Percentiles rank a stretch among this genome's conserved stretches.
phyloP scores from a whole-genome alignment of 768 basidiomycete species.

The Hypholoma fasciculare region DNA sequence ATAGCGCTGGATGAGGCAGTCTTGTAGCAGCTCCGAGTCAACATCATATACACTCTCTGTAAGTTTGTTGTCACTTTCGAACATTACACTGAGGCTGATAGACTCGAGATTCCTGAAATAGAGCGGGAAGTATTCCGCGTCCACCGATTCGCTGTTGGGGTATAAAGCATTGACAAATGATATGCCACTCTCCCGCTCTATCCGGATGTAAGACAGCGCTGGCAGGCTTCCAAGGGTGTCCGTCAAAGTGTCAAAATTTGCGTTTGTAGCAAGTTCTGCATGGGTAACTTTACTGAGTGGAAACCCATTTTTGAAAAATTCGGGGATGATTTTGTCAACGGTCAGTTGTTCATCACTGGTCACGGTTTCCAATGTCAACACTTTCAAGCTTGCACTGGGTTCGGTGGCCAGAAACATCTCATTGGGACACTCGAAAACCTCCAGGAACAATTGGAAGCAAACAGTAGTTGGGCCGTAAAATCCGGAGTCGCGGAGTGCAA shows the following conservation, averaged over 20 bases:
- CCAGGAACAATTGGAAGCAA: neutral
- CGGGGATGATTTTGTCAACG: too few relatives aligned
- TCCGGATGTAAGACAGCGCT: neutral
- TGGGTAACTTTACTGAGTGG: too few relatives aligned
- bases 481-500: neutral
- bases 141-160: neutral
- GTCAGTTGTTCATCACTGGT: too few relatives aligned
- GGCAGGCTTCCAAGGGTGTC: neutral
- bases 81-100: neutral
- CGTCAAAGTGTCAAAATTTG: neutral
- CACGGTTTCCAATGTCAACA: neutral
- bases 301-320: too few relatives aligned
- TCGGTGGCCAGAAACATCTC: too few relatives aligned
- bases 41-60: neutral
- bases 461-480: neutral
- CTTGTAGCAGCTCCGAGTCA: slow-evolving; percentile 2
- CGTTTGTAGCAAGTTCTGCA: neutral
- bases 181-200: neutral
- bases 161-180: neutral
- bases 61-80: neutral
- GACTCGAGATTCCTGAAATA: neutral
- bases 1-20: slow-evolving; percentile 30
- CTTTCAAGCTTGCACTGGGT: too few relatives aligned
- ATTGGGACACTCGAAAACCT: neutral
- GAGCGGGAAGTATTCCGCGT: neutral